phyloP scores from a whole-genome alignment of 2,329 filamentous ascomycete species.

The Diaporthe citri region DNA sequence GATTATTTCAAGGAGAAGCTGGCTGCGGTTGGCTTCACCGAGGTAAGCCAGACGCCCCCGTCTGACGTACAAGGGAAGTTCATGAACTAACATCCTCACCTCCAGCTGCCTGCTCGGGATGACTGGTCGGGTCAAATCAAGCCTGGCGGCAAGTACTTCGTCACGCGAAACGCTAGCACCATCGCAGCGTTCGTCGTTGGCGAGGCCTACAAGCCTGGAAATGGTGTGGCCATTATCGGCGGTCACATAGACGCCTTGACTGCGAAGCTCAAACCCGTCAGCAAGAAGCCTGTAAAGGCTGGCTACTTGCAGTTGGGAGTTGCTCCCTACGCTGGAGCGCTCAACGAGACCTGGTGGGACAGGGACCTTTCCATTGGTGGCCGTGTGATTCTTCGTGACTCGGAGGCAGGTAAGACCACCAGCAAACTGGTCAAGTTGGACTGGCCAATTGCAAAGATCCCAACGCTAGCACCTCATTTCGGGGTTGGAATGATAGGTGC shows the following conservation, averaged over 20 bases:
- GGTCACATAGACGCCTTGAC: constrained; percentile 95
- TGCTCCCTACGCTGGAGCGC: constrained; percentile 88
- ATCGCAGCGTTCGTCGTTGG: constrained; percentile 89
- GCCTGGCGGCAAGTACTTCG: constrained; percentile 89
- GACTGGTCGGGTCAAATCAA: constrained; percentile 80
- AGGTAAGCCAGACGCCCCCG: constrained; percentile 58
- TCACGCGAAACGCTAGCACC: constrained; percentile 86
- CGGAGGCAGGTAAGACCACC: constrained; percentile 78
- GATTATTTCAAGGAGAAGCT: constrained; percentile 82
- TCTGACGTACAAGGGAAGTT: neutral
- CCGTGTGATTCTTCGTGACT: constrained; percentile 84
- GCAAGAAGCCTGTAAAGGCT: constrained; percentile 83
- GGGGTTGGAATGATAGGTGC: constrained; percentile 77
- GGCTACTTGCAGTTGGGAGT: constrained; percentile 92
- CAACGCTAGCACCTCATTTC: constrained; percentile 94
- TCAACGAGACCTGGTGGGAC: constrained; percentile 97
- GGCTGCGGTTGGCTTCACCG: constrained; percentile 77
- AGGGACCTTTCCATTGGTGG: constrained; percentile 92
- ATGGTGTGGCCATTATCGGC: constrained; percentile 88
- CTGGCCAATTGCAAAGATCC: constrained; percentile 93
- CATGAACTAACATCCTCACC: constrained; percentile 39
- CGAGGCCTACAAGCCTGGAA: constrained; percentile 82
- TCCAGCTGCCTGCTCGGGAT: constrained; percentile 80
- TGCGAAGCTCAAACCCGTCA: constrained; percentile 90
- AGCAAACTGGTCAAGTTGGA: constrained; percentile 89